Base-by-base conservation (phyloP, 805 yeast species). In the Myxozyma nipponensis region DNA sequence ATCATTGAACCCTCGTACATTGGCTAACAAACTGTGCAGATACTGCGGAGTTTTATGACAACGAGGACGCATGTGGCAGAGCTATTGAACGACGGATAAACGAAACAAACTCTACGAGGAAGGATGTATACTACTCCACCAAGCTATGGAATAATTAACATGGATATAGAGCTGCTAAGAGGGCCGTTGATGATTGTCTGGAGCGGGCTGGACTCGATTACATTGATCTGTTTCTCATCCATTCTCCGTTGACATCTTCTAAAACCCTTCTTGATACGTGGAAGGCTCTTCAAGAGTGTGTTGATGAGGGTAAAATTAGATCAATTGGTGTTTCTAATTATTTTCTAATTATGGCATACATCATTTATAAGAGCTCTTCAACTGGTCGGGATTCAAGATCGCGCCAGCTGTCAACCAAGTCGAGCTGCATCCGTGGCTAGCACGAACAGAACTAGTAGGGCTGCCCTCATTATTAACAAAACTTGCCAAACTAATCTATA, bases 341-440 rank as follows among this genome's bases (percentile, higher is more conserved):
- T 28, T 28, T 28, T 28, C 10, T 7, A 35, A 35, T 13, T 82
- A 73, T 61, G 84, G 84, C 17, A 63, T 69, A 21, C 71, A 72
- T 43, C 86, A 82, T 61, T 60, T 82, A 24, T 66, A 78, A 59
- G 84, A 82, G 63, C 64, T 83, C 21, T 61, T 76, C 35, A 62
- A 62, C 3, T 76, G 78, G 73, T 66, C 66, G 9, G 77, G 70
- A 2, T 67, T 80, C 37, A 68, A 66, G 46, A 62, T 66, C 48
- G 73, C 72, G 57, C 88, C 95, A 0, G 87, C 80, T 1, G 82
- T 83, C 34, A 82, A 86, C 64, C 93, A 86, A 63, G 75, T 86
- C 59, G 77, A 73, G 54, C 69, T 76, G 49, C 77, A 76, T 57
- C 81, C 82, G 21, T 77, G 79, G 78, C 66, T 72, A 56, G 66